phyloP scores from a whole-genome alignment of 228 moss, liverwort and hornwort genomes.

The Sphagnum fallax region DNA sequence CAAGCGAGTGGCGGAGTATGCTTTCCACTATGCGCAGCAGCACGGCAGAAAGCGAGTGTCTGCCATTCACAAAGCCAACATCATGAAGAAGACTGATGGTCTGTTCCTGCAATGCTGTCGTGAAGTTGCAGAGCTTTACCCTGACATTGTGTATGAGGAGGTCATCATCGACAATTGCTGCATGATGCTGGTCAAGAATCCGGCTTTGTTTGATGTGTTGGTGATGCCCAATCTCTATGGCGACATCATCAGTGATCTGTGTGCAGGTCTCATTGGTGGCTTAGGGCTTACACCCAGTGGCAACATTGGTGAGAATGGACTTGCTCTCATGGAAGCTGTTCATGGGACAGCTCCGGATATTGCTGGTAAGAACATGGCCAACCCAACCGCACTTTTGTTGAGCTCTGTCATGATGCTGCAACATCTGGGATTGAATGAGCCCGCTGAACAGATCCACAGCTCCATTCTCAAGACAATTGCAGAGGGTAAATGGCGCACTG shows the following conservation, averaged over 20 bases:
- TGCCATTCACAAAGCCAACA: constrained; percentile 87
- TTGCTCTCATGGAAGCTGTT: constrained; percentile 88
- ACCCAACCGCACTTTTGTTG: constrained; percentile 73
- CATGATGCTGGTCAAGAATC: constrained; percentile 98
- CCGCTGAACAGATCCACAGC: constrained; percentile 67
- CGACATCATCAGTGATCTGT: constrained; percentile 90
- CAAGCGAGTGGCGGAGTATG: constrained; percentile 80
- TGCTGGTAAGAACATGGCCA: constrained; percentile 84
- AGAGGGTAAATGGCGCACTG: constrained; percentile 60
- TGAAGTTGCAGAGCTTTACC: constrained; percentile 74
- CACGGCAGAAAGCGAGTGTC: constrained; percentile 86
- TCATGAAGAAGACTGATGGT: constrained; percentile 94
- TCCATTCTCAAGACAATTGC: constrained; percentile 68
- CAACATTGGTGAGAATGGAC: constrained; percentile 73
- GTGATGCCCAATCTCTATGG: constrained; percentile 93
- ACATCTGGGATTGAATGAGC: constrained; percentile 59
- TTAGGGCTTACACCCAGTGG: constrained; percentile 88
- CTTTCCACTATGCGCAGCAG: constrained; percentile 69
- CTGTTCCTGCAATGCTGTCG: constrained; percentile 87
- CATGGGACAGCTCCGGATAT: constrained; percentile 90
- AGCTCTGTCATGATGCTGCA: constrained; percentile 90
- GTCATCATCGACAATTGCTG: constrained; percentile 98
- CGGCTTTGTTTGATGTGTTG: constrained; percentile 74
- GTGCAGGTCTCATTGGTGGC: constrained; percentile 87
- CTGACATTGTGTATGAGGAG: constrained; percentile 69